These are phyloP conservation scores for Apiotrichum porosum DNA, from an alignment of 1,284 basidiomycete genomes.

Conservation along the genomic window DNA sequence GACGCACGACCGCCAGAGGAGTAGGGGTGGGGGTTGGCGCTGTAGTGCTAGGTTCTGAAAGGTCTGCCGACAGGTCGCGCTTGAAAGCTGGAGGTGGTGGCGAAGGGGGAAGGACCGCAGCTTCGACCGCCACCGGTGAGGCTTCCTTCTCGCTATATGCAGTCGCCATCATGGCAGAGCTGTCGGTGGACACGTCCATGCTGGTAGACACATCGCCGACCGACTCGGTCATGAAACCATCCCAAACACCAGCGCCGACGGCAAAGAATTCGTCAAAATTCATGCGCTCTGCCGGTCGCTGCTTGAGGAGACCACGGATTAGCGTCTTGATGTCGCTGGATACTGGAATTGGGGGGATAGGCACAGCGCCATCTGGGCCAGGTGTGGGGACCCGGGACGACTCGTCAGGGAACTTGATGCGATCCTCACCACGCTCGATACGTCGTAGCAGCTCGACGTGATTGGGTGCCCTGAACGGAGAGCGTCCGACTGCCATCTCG, in stretches of 20 bases:
- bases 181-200: conserved; percentile 10
- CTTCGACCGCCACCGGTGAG: conserved; percentile 10
- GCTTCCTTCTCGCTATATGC: conserved; percentile 10
- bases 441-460: conserved; percentile 91
- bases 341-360: conserved; percentile 52
- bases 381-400: conserved; percentile 50
- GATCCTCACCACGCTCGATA: conserved; percentile 73
- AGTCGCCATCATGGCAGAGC: conserved; percentile 13
- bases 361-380: conserved; percentile 18
- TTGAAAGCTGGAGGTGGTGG: conserved; percentile 9
- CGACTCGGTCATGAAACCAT: conserved; percentile 65
- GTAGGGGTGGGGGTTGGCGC: conserved; percentile 9
- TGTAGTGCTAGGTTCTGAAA: background rate
- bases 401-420: conserved; percentile 89
- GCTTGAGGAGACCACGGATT: conserved; percentile 75
- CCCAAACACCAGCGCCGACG: conserved; percentile 62
- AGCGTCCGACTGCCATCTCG: conserved; percentile 89
- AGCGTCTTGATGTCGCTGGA: conserved; percentile 82
- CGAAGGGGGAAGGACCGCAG: conserved; percentile 23
- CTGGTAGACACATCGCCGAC: conserved; percentile 35
- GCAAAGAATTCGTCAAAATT: conserved; percentile 90
- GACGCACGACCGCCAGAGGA: conserved; percentile 12
- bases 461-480: conserved; percentile 91
- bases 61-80: conserved; percentile 4
- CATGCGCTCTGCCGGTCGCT: conserved; percentile 76